Evolutionary conservation across 139 green algal species (phyloP).

Genomic region (Picochlorum sp.): DNA sequence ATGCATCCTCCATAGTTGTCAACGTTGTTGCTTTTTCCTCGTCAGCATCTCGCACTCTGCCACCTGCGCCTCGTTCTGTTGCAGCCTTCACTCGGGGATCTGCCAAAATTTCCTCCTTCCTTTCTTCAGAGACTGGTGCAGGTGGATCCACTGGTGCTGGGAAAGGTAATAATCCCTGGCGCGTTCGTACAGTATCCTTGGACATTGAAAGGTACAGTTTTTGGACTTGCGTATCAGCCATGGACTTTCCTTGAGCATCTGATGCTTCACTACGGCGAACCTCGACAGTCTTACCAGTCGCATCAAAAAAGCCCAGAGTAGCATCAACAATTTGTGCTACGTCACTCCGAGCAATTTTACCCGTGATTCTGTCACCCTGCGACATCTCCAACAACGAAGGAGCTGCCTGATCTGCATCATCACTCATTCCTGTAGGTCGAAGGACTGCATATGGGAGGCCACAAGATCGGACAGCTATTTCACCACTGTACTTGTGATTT

Average conservation of each 20-base stretch:
- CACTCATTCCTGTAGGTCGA: constrained; percentile 47
- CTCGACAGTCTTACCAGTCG: constrained; percentile 71
- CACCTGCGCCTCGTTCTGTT: constrained; percentile 11
- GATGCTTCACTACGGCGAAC: constrained; percentile 47
- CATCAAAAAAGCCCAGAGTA: constrained; percentile 37
- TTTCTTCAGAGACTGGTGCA: constrained; percentile 50
- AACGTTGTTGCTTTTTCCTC: constrained; percentile 24
- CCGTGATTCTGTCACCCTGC: constrained; percentile 57
- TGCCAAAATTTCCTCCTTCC: constrained; percentile 51
- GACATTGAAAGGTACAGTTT: constrained; percentile 44
- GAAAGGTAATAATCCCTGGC: constrained; percentile 53
- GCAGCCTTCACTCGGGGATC: constrained; percentile 23
- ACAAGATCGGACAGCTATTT: constrained; percentile 47
- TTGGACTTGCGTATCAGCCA: constrained; percentile 28
- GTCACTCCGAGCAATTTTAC: constrained; percentile 52
- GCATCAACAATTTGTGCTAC: constrained; percentile 42
- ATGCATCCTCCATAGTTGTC: constrained; percentile 15
- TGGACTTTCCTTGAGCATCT: constrained; percentile 41
- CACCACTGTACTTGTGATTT: constrained; percentile 74
- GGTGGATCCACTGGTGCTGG: constrained; percentile 55
- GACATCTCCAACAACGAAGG: constrained; percentile 43
- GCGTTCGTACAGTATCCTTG: constrained; percentile 52
- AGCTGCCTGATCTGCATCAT: constrained; percentile 15
- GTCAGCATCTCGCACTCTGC: constrained; percentile 25
- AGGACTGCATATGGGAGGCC: constrained; percentile 70